phyloP scores from a whole-genome alignment of 2,329 filamentous ascomycete genomes.

The Zymoseptoria ardabiliae region DNA sequence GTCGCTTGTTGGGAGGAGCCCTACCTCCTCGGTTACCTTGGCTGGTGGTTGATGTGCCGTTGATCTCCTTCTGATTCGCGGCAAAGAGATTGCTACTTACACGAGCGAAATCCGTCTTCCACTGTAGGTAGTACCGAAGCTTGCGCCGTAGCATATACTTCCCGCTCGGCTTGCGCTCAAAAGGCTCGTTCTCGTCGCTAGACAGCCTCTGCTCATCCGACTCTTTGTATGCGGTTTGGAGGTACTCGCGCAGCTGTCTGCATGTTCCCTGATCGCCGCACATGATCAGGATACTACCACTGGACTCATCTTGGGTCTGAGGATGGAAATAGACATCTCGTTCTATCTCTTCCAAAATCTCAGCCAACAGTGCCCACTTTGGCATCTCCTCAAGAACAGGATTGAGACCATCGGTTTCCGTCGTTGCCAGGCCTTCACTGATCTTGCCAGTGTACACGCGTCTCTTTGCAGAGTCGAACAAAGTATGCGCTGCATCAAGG shows the following conservation, averaged over 20 bases:
- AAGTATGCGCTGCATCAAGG: slow-evolving; percentile 85
- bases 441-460: slow-evolving; percentile 76
- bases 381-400: slow-evolving; percentile 89
- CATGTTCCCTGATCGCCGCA: slow-evolving; percentile 82
- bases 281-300: slow-evolving; percentile 92
- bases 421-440: slow-evolving; percentile 48
- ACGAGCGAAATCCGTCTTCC: slow-evolving; percentile 84
- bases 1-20: slow-evolving; percentile 75
- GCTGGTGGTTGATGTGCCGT: slow-evolving; percentile 48
- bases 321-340: slow-evolving; percentile 81
- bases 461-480: slow-evolving; percentile 83
- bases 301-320: slow-evolving; percentile 68
- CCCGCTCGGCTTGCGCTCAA: slow-evolving; percentile 54
- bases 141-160: slow-evolving; percentile 85
- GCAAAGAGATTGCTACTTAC: slow-evolving; percentile 72
- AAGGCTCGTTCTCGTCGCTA: slow-evolving; percentile 43
- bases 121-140: slow-evolving; percentile 76
- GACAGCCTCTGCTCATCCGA: slow-evolving; percentile 29
- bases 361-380: slow-evolving; percentile 85
- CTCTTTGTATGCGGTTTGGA: slow-evolving; percentile 71
- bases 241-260: slow-evolving; percentile 79
- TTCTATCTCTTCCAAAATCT: slow-evolving; percentile 89
- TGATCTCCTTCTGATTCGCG: slow-evolving; percentile 71
- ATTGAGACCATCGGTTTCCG: slow-evolving; percentile 55
- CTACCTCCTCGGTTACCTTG: slow-evolving; percentile 48